Base-by-base conservation (phyloP, 208 protist species). In the Jaenimonas drosophilae region DNA sequence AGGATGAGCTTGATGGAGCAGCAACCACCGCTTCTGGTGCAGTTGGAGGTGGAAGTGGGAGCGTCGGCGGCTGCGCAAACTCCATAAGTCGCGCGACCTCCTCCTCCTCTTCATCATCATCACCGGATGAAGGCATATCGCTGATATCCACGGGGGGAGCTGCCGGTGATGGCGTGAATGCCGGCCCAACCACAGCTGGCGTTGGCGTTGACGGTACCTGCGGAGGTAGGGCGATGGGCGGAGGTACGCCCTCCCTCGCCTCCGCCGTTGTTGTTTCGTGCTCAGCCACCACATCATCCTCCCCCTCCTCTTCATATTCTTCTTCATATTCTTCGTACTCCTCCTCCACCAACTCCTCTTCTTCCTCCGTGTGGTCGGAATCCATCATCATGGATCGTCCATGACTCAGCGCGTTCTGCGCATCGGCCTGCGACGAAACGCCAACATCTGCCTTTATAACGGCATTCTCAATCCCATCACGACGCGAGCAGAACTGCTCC, bases 311-410 rank as follows among this genome's bases (percentile, higher is more conserved):
- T 30, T 58, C 55, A 31, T 55, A 46, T n/a, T 59, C 39, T 28
- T 70, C 61, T n/a, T 37, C 36, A 24, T 46, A 6, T 7, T 53
- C 47, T 21, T n/a, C 39, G 7, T 59, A 48, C 25, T 51, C 51
- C 11, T 67, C 68, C 27, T 68, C 45, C 39, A 61, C 66, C 2
- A 49, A 12, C 27, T 64, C 43, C 25, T 73, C 56, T 21, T 31
- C 43, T 36, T 58, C 57, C 23, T 64, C 53, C 40, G 69, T 59
- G 1, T 48, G 54, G 28, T 6, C 43, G 9, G 12, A 12, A 9
- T 9, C 25, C 19, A 49, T 37, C 12, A 23, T 37, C 7, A 37
- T 17, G 21, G 20, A 34, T 14, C 30, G 30, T 14, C 14, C 30
- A 34, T 7, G 14, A 7, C 16, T 19, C 38, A 20, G 7, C 38